A percentile compares a stretch with the other conserved stretches of the same genome.
Conservation (phyloP, 352 stramenopile genomes). For the Globisporangium irregulare region DNA sequence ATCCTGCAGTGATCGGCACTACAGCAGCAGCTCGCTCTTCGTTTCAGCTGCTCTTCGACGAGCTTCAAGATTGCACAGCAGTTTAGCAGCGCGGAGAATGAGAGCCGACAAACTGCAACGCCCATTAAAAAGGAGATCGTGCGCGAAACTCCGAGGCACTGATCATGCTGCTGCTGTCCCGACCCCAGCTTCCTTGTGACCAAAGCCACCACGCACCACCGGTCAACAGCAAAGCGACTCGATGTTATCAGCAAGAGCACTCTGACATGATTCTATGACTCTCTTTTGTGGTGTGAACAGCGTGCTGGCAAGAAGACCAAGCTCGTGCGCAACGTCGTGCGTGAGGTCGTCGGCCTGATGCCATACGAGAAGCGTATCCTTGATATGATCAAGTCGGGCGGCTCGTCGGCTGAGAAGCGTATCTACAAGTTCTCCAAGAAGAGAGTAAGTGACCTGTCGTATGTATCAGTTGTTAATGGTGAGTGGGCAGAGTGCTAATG, state of each 20-base stretch:
- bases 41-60: neutral
- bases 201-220: neutral
- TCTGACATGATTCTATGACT: neutral
- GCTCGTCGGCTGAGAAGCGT: constrained; percentile 96
- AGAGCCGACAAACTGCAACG: neutral
- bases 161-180: neutral
- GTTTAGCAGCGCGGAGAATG: neutral
- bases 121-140: neutral
- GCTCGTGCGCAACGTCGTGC: constrained; percentile 94
- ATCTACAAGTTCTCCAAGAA: constrained; percentile 99
- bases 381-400: constrained; percentile 99
- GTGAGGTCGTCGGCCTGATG: constrained; percentile 97
- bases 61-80: neutral
- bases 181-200: neutral
- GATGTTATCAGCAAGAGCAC: neutral
- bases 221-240: neutral
- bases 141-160: neutral
- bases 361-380: constrained; percentile 99
- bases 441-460: constrained; percentile 59
- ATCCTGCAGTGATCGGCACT: no score
- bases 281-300: constrained; percentile 22
- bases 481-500: constrained; percentile 5
- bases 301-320: constrained; percentile 93
- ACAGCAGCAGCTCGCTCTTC: neutral
- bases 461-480: neutral